Percentiles rank a stretch among this genome's conserved stretches.
Conservation (phyloP, 2,329 filamentous ascomycete genomes). For the Pseudocercospora fijiensis region DNA sequence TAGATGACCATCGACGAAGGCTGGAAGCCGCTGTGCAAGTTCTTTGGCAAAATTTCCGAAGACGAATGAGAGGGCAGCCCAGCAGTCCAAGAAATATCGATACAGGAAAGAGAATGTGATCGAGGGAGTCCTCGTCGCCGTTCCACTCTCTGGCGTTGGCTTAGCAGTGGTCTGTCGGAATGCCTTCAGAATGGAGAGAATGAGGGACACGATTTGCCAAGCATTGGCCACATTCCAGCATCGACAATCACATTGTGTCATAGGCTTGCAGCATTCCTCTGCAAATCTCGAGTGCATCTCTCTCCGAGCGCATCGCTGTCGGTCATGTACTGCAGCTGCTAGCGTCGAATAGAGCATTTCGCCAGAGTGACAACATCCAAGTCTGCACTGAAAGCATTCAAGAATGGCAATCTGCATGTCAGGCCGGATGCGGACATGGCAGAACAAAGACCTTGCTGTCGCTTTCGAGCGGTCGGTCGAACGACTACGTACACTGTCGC, state of each 20-base stretch:
- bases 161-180: neutral
- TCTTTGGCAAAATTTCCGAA: slow-evolving; percentile 19
- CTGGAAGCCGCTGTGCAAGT: slow-evolving; percentile 20
- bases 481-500: neutral
- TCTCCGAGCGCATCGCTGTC: neutral
- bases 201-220: neutral
- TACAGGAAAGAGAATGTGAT: neutral
- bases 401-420: neutral
- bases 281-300: neutral
- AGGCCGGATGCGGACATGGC: neutral
- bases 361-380: neutral
- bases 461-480: neutral
- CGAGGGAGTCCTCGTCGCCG: neutral
- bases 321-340: no score
- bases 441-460: neutral
- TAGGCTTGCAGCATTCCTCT: neutral
- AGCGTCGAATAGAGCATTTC: neutral
- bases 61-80: slow-evolving; percentile 12
- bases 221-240: neutral
- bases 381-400: neutral
- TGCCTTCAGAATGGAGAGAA: neutral
- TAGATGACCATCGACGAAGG: slow-evolving; percentile 14
- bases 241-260: neutral
- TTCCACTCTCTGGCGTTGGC: neutral
- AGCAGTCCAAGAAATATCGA: neutral